A percentile compares a stretch with the other conserved stretches of the same genome.
Conservation (phyloP, 768 basidiomycete species). For the Sporobolomyces roseus region DNA sequence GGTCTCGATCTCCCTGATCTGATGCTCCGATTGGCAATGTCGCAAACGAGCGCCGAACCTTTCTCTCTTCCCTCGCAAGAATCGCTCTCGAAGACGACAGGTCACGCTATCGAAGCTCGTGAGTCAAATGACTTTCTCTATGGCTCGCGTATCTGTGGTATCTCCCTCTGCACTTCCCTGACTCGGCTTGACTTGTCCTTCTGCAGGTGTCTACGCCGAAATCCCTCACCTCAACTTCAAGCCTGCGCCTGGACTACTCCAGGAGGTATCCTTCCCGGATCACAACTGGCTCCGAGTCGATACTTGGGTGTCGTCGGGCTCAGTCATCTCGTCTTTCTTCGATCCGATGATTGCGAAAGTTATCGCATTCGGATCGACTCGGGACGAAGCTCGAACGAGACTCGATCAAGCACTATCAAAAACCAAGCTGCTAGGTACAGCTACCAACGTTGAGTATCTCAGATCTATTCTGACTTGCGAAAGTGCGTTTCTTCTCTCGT, state of each 20-base stretch:
- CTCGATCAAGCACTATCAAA: conserved; percentile 52
- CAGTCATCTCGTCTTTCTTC: conserved; percentile 52
- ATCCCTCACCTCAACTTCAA: conserved; percentile 59
- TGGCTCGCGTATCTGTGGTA: too few relatives aligned
- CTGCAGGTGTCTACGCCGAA: conserved; percentile 58
- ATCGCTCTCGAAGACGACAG: background rate
- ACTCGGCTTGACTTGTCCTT: too few relatives aligned
- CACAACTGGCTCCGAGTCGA: conserved; percentile 45
- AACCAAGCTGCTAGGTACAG: conserved; percentile 58
- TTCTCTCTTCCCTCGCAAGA: conserved; percentile 11
- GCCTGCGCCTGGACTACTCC: conserved; percentile 63
- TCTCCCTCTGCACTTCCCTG: too few relatives aligned
- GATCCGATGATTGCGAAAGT: conserved; percentile 57
- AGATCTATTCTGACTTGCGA: conserved; percentile 52
- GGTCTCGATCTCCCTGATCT: conserved; percentile 62
- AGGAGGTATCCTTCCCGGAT: conserved; percentile 54
- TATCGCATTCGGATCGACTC: conserved; percentile 55
- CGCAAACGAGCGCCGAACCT: background rate
- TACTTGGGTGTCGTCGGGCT: conserved; percentile 56
- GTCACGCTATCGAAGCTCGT: conserved; percentile 57
- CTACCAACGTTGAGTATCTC: conserved; percentile 61
- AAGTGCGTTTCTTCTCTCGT: conserved; percentile 34
- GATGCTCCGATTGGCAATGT: conserved; percentile 30
- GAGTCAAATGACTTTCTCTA: background rate
- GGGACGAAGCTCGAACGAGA: conserved; percentile 54